A percentile compares a stretch with the other conserved stretches of the same genome.
Conservation (phyloP, 495 filamentous ascomycete genomes). For the Beverwykella pulmonaria region DNA sequence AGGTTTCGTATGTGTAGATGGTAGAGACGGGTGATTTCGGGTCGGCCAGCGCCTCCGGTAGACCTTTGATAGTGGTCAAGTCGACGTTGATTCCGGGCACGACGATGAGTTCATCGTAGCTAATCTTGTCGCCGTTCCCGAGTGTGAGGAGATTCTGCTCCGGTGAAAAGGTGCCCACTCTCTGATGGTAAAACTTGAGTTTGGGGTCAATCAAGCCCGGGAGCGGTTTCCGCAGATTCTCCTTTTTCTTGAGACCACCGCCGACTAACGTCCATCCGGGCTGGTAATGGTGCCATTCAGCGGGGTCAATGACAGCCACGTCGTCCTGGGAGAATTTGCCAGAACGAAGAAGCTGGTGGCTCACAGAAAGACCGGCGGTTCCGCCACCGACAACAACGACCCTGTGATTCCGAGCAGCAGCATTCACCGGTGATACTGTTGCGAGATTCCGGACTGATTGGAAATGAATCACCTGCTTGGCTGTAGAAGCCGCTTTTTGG, state of each 20-base stretch:
- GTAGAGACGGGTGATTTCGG: conserved; percentile 61
- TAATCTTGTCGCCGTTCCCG: conserved; percentile 58
- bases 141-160: conserved; percentile 63
- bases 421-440: conserved; percentile 48
- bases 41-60: conserved; percentile 62
- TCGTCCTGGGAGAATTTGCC: conserved; percentile 61
- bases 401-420: conserved; percentile 55
- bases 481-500: conserved; percentile 1
- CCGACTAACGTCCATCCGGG: conserved; percentile 72
- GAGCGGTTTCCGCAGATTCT: conserved; percentile 58
- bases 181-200: conserved; percentile 62
- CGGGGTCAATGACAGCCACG: conserved; percentile 68
- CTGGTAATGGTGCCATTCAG: conserved; percentile 69
- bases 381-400: conserved; percentile 68
- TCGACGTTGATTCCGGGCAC: conserved; percentile 64
- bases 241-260: conserved; percentile 62
- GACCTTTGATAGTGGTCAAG: conserved; percentile 58
- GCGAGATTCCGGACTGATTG: conserved; percentile 40
- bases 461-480: neutral
- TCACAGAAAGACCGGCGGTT: conserved; percentile 62
- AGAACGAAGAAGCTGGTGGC: conserved; percentile 63
- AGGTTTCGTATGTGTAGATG: conserved; percentile 65
- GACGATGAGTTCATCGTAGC: conserved; percentile 67
- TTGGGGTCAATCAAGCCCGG: conserved; percentile 59
- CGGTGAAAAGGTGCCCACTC: conserved; percentile 57